Conservation (phyloP, 768 basidiomycete species). For the Cantharellus anzutake region DNA sequence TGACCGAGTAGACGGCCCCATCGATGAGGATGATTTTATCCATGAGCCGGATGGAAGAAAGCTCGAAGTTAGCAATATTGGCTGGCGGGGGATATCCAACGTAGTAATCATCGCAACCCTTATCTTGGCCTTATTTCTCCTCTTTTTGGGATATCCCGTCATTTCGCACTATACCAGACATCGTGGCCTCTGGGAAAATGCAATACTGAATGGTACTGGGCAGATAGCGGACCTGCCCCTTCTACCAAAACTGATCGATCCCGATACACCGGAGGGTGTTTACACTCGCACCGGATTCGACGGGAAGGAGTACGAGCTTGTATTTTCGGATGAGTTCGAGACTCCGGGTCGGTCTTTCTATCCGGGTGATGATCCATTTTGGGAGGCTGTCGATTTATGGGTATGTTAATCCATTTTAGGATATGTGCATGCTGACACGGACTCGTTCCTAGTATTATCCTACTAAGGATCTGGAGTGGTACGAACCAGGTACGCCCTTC, state of each 20-base stretch:
- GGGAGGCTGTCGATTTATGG: conserved; percentile 62
- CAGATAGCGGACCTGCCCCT: conserved; percentile 34
- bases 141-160: conserved; percentile 77
- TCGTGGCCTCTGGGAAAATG: conserved; percentile 34
- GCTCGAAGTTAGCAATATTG: conserved; percentile 22
- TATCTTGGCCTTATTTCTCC: conserved; percentile 36
- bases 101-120: conserved; percentile 47
- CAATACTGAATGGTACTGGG: conserved; percentile 55
- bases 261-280: conserved; percentile 46
- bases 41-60: conserved; percentile 35
- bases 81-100: conserved; percentile 42
- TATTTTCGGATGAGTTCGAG: conserved; percentile 85
- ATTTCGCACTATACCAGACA: conserved; percentile 27
- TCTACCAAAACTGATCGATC: conserved; percentile 56
- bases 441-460: conserved; percentile 42
- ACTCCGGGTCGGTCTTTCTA: conserved; percentile 62
- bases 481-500: conserved; percentile 27
- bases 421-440: conserved; percentile 1
- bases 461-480: conserved; percentile 59
- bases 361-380: conserved; percentile 77
- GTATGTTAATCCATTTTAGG: neutral
- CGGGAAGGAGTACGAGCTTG: conserved; percentile 39
- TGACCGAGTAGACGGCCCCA: neutral
- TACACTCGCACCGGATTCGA: conserved; percentile 37
- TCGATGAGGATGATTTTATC: conserved; percentile 39